These are phyloP conservation scores for Ascochyta fabae DNA, from an alignment of 2,329 filamentous ascomycete species.

Conservation along the genomic window DNA sequence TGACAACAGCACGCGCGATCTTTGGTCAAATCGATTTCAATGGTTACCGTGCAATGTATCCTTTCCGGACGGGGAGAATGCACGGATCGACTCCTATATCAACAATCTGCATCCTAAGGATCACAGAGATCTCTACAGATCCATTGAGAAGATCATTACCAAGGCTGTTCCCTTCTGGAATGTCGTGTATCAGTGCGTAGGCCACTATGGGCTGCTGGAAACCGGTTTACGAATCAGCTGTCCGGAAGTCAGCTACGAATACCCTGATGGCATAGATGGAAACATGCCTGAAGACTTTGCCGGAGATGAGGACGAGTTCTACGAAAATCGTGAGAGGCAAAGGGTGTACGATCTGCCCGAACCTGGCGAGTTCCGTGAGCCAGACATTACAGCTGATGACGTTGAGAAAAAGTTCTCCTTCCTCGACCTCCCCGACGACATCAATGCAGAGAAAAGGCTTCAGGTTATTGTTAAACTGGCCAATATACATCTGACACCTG, in stretches of 20 bases:
- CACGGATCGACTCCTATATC: constrained; percentile 55
- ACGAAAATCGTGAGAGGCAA: not conserved
- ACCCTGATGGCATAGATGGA: constrained; percentile 1
- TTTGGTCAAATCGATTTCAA: constrained; percentile 51
- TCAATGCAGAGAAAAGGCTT: constrained; percentile 33
- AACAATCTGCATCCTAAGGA: constrained; percentile 60
- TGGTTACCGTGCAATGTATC: constrained; percentile 59
- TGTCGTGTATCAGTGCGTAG: constrained; percentile 3
- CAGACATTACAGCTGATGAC: not conserved
- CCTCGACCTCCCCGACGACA: not conserved
- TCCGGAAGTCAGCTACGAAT: not conserved
- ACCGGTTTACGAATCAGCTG: constrained; percentile 1
- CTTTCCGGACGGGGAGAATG: constrained; percentile 41
- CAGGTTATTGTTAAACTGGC: constrained; percentile 70
- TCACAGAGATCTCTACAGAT: constrained; percentile 21
- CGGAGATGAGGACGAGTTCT: constrained; percentile 1
- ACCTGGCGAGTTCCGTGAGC: not conserved
- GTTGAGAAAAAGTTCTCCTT: constrained; percentile 12
- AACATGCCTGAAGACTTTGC: not conserved
- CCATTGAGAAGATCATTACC: constrained; percentile 29
- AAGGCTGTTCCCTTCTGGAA: constrained; percentile 27
- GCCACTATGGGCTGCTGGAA: not conserved
- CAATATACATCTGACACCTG: constrained; percentile 63
- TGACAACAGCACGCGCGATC: not conserved
- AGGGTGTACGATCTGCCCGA: constrained; percentile 9